These are phyloP conservation scores for Plantago elongata DNA, from an alignment of 257 asterid genomes.

Conservation along the genomic window DNA sequence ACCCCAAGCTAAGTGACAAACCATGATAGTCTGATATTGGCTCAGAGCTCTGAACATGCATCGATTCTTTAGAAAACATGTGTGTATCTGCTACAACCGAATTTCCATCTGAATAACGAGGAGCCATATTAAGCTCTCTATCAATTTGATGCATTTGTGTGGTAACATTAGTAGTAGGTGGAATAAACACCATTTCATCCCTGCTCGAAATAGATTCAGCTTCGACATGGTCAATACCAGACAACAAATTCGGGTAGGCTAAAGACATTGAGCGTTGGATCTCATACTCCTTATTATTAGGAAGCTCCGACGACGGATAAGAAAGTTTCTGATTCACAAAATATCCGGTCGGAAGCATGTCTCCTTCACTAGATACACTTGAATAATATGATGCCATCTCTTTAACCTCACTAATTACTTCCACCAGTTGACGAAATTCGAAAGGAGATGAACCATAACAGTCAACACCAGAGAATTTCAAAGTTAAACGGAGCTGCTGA, in stretches of 20 bases:
- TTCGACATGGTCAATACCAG: constrained; percentile 30
- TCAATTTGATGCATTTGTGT: constrained; percentile 32
- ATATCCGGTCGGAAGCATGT: constrained; percentile 37
- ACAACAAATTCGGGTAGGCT: constrained; percentile 34
- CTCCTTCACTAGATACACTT: constrained; percentile 38
- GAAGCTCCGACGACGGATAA: constrained; percentile 34
- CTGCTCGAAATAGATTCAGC: constrained; percentile 28
- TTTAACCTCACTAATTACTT: constrained; percentile 13
- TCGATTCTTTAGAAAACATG: constrained; percentile 24
- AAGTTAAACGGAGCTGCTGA: constrained; percentile 1
- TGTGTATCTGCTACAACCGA: constrained; percentile 28
- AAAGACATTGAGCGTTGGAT: constrained; percentile 32
- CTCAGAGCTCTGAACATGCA: constrained; percentile 27
- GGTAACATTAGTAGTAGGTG: constrained; percentile 32
- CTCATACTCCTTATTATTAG: constrained; percentile 32
- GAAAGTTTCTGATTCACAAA: constrained; percentile 40
- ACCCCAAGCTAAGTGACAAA: constrained; percentile 65
- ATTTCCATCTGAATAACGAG: constrained; percentile 36
- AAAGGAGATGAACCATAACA: constrained; percentile 24
- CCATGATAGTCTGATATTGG: constrained; percentile 44
- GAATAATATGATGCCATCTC: constrained; percentile 55
- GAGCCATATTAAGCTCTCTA: constrained; percentile 24
- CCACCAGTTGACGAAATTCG: constrained; percentile 6
- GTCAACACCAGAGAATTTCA: constrained; percentile 9
- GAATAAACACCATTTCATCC: constrained; percentile 43